Evolutionary conservation across 23 red algal species (phyloP), one percentile per base, ranked within the genome.

Genomic region (Agarophyton chilense): DNA sequence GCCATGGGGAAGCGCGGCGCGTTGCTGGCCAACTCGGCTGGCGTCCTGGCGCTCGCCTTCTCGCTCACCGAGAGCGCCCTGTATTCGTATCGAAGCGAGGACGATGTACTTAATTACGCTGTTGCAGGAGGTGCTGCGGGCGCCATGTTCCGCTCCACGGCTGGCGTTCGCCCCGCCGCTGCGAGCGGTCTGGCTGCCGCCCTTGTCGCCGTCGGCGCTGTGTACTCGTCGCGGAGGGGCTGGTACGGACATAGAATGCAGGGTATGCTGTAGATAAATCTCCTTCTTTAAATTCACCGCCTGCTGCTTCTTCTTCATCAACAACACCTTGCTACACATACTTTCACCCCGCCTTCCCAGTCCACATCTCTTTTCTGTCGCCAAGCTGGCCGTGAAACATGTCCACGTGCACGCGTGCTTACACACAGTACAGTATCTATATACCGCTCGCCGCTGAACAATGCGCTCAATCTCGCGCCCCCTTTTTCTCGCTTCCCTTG

Each of bases 11-110:
- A 81, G 36, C 83, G 92, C 18, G 92, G 71, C 40, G 82, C 91
- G 24, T 24, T 66, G 25, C 45, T 85, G 54, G 96, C 81, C 1
- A 95, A 98, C 52, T 56, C 92, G 42, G 54, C 73, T 17, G 96
- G 84, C 50, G 88, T 98, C n/a, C 50, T 95, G 31, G 96, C 96
- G 56, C 71, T 98, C 24, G 67, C 90, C 17, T 98, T 98, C 73
- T 88, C 79, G n/a, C 32, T 82, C 9, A 19, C 86, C 38, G 96
- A 98, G 55, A 94, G 81, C 28, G 50, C 79, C 7, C 24, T 90
- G 31, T 87, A 95, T 75, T 83, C 77, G n/a, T 72, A 79, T 60
- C 58, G 62, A 0, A 66, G 77, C 41, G 92, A 98, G 61, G 96
- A 98, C 18, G 58, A 58, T 13, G 34, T 84, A 29, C 49, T 33